phyloP scores from a whole-genome alignment of 306 rosid genomes.

The Hylodesmum podocarpum region DNA sequence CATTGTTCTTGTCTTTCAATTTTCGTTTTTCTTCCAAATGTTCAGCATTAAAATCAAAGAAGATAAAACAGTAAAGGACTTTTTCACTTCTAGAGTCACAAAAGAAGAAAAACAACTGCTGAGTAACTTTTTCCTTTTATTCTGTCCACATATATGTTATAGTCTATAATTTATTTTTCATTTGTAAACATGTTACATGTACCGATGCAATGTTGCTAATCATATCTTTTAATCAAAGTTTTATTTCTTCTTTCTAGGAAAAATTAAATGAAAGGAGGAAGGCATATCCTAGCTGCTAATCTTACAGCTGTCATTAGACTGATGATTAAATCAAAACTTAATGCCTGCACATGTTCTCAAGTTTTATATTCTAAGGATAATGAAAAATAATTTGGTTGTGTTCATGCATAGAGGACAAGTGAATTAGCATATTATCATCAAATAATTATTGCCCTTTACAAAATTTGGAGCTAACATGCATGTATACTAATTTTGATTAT shows the following conservation, averaged over 20 bases:
- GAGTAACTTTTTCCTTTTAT: not conserved
- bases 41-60: not conserved
- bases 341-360: not conserved
- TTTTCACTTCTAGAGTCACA: not conserved
- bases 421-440: not conserved
- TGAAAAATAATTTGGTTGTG: not conserved
- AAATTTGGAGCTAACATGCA: too few relatives aligned
- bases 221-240: not conserved
- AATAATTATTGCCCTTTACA: too few relatives aligned
- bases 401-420: not conserved
- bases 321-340: slow-evolving; percentile 5
- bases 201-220: not conserved
- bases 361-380: not conserved
- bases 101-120: not conserved
- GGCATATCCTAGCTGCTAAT: slow-evolving; percentile 4
- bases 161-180: not conserved
- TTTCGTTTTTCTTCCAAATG: not conserved
- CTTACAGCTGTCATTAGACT: not conserved
- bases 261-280: not conserved
- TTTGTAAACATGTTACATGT: not conserved
- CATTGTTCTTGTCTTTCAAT: not conserved
- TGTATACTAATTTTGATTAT: not conserved
- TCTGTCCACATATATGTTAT: not conserved
- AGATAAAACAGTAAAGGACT: not conserved
- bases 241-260: not conserved